A percentile compares a stretch with the other conserved stretches of the same genome.
phyloP scores from a whole-genome alignment of 257 asterid species.

The Euphrasia confusa region DNA sequence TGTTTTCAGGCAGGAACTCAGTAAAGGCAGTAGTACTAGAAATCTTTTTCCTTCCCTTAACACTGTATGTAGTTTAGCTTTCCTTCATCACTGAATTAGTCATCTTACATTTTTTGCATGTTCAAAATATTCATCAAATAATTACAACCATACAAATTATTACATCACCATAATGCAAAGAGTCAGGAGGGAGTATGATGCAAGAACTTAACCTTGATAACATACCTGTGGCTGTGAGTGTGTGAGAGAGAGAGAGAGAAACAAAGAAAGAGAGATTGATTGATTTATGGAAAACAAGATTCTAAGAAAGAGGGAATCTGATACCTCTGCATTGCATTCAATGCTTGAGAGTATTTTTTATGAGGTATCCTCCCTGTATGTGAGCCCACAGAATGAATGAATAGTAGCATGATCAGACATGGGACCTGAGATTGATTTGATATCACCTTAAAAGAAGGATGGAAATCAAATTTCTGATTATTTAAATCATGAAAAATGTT shows the following conservation, averaged over 20 bases:
- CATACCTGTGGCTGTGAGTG: no score
- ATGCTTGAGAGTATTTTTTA: constrained; percentile 20
- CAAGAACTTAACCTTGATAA: not conserved
- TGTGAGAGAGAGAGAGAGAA: constrained; percentile 10
- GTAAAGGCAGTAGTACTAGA: constrained; percentile 2
- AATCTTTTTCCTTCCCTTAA: not conserved
- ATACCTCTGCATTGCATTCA: constrained; percentile 27
- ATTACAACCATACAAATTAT: no score
- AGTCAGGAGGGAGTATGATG: not conserved
- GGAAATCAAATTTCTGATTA: not conserved
- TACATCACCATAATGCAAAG: no score
- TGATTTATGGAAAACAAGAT: constrained; percentile 15
- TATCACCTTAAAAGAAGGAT: not conserved
- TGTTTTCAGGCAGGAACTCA: constrained; percentile 20
- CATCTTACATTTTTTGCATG: no score
- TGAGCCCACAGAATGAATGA: constrained; percentile 7
- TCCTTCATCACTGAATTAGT: no score
- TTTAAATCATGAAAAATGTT: no score
- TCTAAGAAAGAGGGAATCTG: constrained; percentile 30
- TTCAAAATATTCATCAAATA: no score
- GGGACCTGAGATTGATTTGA: constrained; percentile 7
- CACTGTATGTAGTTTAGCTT: no score
- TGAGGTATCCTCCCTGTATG: not conserved
- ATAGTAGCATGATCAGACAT: constrained; percentile 13
- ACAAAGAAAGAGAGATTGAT: constrained; percentile 6